Evolutionary conservation across 2,329 filamentous ascomycete genomes (phyloP).

Genomic region (Zymoseptoria crescenta): DNA sequence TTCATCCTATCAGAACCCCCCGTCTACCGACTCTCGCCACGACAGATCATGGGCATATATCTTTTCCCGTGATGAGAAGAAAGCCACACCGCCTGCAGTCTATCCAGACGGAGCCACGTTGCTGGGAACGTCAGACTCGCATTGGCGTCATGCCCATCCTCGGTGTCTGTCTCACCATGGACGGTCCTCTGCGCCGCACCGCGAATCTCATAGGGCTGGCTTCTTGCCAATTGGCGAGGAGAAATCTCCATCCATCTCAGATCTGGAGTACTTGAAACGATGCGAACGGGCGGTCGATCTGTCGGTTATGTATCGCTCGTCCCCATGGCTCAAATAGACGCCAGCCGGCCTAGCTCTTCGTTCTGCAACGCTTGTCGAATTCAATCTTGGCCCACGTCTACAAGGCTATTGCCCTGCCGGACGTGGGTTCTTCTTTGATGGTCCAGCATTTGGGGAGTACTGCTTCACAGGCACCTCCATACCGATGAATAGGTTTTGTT

Average conservation of each 20-base stretch:
- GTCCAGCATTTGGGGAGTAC: too few species aligned
- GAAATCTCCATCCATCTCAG: too few species aligned
- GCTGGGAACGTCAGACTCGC: neutral
- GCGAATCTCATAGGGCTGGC: neutral
- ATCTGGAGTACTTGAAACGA: neutral
- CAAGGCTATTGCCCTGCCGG: neutral
- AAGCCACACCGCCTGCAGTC: neutral
- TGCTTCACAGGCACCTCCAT: neutral
- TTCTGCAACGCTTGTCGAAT: neutral
- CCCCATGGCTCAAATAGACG: neutral
- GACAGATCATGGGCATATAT: neutral
- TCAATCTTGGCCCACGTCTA: neutral
- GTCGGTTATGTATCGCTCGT: neutral
- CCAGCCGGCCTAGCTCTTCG: neutral
- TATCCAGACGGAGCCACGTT: neutral
- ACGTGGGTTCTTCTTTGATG: neutral
- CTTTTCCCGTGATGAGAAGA: neutral
- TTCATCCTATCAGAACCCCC: neutral
- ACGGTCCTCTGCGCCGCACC: too few species aligned
- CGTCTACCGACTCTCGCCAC: neutral
- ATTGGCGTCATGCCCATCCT: neutral
- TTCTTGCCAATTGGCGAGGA: neutral
- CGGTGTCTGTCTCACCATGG: neutral
- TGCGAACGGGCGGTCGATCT: neutral
- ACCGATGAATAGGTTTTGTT: neutral